These are phyloP conservation scores for Tetrapisispora pingtungensis DNA, from an alignment of 805 yeast species.

Conservation along the genomic window DNA sequence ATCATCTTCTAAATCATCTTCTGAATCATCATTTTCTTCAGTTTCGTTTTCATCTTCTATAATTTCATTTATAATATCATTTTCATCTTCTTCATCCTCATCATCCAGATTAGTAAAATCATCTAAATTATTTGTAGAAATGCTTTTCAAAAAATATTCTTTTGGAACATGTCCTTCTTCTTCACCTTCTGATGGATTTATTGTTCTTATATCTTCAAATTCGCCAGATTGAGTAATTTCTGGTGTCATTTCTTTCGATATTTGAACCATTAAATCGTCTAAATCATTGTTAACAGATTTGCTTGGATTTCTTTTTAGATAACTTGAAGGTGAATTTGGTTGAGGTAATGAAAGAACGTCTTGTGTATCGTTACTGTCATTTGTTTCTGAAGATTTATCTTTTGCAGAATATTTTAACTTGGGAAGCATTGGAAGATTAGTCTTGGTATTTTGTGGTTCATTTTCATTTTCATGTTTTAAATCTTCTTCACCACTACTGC, in stretches of 20 bases:
- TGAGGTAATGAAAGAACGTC: background rate
- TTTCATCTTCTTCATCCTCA: background rate
- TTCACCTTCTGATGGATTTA: conserved; percentile 3
- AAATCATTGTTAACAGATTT: conserved; percentile 20
- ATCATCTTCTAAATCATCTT: background rate
- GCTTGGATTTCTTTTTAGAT: conserved; percentile 3
- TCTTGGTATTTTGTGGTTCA: background rate
- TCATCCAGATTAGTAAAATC: background rate
- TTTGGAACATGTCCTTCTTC: conserved; percentile 5
- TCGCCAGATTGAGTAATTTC: conserved; percentile 5
- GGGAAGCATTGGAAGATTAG: conserved; percentile 21
- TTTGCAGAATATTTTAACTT: conserved; percentile 14
- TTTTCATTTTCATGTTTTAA: conserved; percentile 3
- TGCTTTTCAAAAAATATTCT: conserved; percentile 2
- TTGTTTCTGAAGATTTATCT: background rate
- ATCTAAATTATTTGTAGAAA: background rate
- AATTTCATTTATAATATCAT: background rate
- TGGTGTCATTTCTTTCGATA: conserved; percentile 27
- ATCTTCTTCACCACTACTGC: conserved; percentile 17
- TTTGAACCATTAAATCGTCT: conserved; percentile 24
- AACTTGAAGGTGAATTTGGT: background rate
- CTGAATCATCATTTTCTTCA: background rate
- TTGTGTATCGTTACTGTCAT: background rate
- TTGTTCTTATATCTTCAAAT: conserved; percentile 2
- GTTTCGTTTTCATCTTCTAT: conserved; percentile 6